Percentiles rank a stretch among this genome's conserved stretches.
Conservation (phyloP, 2,329 filamentous ascomycete genomes). For the Pezicula carpinea region DNA sequence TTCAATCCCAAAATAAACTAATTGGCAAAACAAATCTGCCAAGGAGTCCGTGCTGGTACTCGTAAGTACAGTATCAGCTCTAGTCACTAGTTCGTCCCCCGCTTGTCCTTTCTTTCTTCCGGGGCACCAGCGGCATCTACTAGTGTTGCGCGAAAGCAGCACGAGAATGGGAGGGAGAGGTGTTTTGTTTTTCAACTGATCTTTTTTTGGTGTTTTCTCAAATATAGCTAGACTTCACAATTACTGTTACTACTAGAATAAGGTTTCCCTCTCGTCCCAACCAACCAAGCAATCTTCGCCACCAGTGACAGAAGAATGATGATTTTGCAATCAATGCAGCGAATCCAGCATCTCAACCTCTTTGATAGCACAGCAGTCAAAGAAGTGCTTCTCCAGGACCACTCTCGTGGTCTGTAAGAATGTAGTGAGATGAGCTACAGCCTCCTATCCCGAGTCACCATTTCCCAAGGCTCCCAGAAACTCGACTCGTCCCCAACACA, state of each 20-base stretch:
- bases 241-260: conserved; percentile 2
- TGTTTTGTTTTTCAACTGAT: background rate
- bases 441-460: conserved; percentile 4
- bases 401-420: conserved; percentile 11
- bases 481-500: conserved; percentile 1
- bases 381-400: background rate
- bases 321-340: background rate
- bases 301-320: background rate
- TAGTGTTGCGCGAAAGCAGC: too few relatives aligned
- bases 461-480: conserved; percentile 3
- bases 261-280: background rate
- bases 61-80: too few relatives aligned
- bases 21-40: too few relatives aligned
- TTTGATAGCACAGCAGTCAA: background rate
- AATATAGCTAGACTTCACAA: background rate
- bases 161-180: background rate
- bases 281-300: background rate
- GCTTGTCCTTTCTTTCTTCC: too few relatives aligned
- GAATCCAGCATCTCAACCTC: conserved; percentile 5
- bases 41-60: too few relatives aligned
- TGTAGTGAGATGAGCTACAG: conserved; percentile 28
- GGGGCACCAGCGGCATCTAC: too few relatives aligned
- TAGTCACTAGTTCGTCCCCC: too few relatives aligned
- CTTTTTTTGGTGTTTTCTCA: background rate
- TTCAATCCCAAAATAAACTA: too few relatives aligned